These are phyloP conservation scores for Fusarium tanahbumbuense DNA, from an alignment of 2,329 filamentous ascomycete genomes.

Conservation along the genomic window DNA sequence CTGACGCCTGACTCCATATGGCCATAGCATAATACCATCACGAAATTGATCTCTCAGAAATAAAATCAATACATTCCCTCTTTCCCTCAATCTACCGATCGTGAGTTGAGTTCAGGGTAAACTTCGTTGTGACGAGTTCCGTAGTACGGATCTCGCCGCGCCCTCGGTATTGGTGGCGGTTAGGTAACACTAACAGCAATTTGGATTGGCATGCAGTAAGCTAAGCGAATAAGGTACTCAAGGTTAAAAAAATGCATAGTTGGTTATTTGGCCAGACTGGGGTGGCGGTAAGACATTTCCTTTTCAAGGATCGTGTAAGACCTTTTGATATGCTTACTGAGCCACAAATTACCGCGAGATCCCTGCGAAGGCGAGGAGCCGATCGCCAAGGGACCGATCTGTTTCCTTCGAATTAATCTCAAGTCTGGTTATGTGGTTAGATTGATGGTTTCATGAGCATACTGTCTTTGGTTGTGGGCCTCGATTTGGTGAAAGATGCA, in stretches of 20 bases:
- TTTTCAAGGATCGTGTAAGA: background rate
- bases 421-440: background rate
- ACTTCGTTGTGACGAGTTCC: background rate
- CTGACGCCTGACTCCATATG: slow-evolving; percentile 11
- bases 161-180: background rate
- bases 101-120: background rate
- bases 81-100: no score
- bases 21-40: background rate
- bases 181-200: background rate
- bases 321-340: background rate
- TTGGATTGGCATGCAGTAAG: background rate
- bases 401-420: no score
- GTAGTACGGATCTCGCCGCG: background rate
- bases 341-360: slow-evolving; percentile 1
- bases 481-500: background rate
- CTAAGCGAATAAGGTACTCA: slow-evolving; percentile 13
- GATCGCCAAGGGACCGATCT: no score
- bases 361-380: background rate
- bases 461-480: no score
- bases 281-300: slow-evolving; percentile 2
- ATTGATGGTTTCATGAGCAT: fast-evolving
- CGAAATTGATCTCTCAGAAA: no score
- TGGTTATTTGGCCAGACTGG: slow-evolving; percentile 11
- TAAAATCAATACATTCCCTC: background rate
- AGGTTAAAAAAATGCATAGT: slow-evolving; percentile 35